Evolutionary conservation across 495 filamentous ascomycete genomes (phyloP), one percentile per base, ranked within the genome.

Genomic region (Halenospora varia): DNA sequence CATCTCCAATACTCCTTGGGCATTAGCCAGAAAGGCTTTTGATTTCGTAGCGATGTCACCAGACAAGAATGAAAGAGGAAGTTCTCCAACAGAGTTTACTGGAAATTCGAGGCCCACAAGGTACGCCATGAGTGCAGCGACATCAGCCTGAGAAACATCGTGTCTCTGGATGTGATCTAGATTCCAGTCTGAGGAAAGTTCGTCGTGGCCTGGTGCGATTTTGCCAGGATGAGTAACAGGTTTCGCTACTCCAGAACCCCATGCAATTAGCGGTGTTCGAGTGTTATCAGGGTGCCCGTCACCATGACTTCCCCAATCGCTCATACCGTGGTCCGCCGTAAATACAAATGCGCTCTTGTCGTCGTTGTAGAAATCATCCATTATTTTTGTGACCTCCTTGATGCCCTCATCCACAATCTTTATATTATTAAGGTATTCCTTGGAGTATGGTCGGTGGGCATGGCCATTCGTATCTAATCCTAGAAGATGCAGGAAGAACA

Each of bases 251-350:
- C 94, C 94, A 54, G 94, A 92, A 10, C 94, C 94, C 94, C 94
- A 99, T 15, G 78, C 88, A 66, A 99, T 88, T 10, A 99, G 75
- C 10, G 94, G 94, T 20, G 94, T 99, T 25, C 94, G 80, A 1
- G 94, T 99, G 62, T 99, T 99, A 68, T 99, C 90, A 1, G 94
- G 94, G 73, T 99, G 94, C 19, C 94, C 94, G 68, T 99, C 94
- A 44, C 94, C 94, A 66, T 99, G 94, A 60, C 90, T 96, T 11
- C 94, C 94, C 88, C 88, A 96, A 73, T 99, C 95, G 66, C 89
- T 96, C 93, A 99, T 99, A 10, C 94, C 94, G 73, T 99, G 94
- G 63, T 99, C 94, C 1, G 94, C 94, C 10, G 95, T 99, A 69
- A 99, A 99, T 13, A 99, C 83, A 66, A 89, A 99, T 1, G 95